Evolutionary conservation across 768 basidiomycete species (phyloP), one percentile per base, ranked within the genome.

Genomic region (Tubosaeta brunneosetosa): DNA sequence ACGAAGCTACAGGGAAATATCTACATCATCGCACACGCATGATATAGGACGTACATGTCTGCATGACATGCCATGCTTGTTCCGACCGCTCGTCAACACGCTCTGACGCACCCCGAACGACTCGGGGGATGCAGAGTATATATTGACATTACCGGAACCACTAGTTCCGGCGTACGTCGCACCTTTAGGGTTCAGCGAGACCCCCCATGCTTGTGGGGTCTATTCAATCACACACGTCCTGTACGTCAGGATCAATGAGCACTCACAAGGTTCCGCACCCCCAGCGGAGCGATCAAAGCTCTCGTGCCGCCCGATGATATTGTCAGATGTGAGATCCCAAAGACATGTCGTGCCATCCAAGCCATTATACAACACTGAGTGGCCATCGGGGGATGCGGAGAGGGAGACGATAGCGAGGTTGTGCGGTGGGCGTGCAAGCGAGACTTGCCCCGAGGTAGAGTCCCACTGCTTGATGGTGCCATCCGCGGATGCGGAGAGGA

Each of bases 391-490:
- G 17, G 84, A 79, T 8, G 82, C 81, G 16, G 89, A 91, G 32
- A 95, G 70, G 6, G 91, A 91, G 16, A 91, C 82, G 57, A 93
- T 81, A 3, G 89, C 93, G 17, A 95, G 83, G 7, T 90, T 84
- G 70, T 95, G 90, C n/a, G 86, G 76, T 34, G 81, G 70, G 16
- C 84, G 82, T 32, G 84, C 73, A 11, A 74, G 73, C 49, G 77
- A 76, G 3, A 81, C 79, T 59, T 87, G 82, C 19, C 86, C 87
- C 5, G 84, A 77, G 3, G 75, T 72, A 19, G 85, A 74, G 56
- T 85, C 77, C 85, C 85, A 89, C 53, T 84, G 85, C 60, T 84
- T 85, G 63, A 87, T 77, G 6, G 80, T 77, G 4, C 91, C 91
- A 61, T 92, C 91, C 1, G 88, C 87, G 11, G 88, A 88, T 29